Base-by-base conservation (phyloP, 352 stramenopile genomes). In the Phytophthora tubulina region DNA sequence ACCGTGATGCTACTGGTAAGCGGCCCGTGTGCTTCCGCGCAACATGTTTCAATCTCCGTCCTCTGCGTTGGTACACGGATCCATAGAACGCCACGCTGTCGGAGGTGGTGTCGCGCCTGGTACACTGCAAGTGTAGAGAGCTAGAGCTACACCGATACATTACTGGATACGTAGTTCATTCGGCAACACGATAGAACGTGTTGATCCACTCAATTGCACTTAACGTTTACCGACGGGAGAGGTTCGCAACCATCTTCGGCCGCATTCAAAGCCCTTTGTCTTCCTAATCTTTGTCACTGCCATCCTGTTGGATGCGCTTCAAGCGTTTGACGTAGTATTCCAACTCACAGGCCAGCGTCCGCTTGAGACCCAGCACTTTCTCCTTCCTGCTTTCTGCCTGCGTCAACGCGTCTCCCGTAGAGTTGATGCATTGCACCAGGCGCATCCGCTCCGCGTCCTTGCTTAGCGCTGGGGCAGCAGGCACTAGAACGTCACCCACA, bases 261-360 rank as follows among this genome's bases (percentile, higher is more conserved):
- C 21, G 21, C 21, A 27, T 27, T 27, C 21, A 27, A 27, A 27
- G 21, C 21, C 21, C 39, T 13, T 45, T 17, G 10, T 45, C 39
- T 45, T 4, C 39, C 7, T 56, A 30, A 35, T 44, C 45, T 45
- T 33, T 32, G 36, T 62, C 50, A 21, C 67, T 35, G 13, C 58
- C 58, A 27, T 27, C 21, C 21, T 27, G 21, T 14, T 60, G 62
- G 6, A 57, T 63, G 44, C 53, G 53, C 45, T 70, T 70, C 27
- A 70, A 42, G 14, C 63, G 53, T n/a, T 64, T 70, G 9, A 56
- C 44, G 33, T 59, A 70, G 63, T 65, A 58, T 10, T 35, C 32
- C 15, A 65, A 11, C 53, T 65, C 63, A 4, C n/a, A 27, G 30
- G 53, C 62, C 14, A 70, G 44, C 63, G 52, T 30, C 15, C 53